These are phyloP conservation scores for Phoenix roebelenii DNA, from an alignment of 176 grass and related monocot genomes.

Conservation along the genomic window DNA sequence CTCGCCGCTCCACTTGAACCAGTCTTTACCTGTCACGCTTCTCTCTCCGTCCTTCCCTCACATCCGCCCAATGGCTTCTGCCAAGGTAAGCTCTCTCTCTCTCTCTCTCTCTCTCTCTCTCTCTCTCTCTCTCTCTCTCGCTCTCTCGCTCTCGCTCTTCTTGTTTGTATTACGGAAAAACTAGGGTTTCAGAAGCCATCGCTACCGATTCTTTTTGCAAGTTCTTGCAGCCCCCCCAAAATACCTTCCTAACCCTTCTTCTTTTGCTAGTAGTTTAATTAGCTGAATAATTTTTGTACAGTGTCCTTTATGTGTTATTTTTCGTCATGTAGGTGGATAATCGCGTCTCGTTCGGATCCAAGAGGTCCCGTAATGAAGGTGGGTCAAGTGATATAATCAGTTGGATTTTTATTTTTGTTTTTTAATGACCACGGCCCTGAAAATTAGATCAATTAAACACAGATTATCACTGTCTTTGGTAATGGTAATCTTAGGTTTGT, in stretches of 20 bases:
- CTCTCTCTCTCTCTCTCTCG: too few species aligned
- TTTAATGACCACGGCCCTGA: background rate
- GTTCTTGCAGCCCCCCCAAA: slow-evolving; percentile 1
- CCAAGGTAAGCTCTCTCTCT: slow-evolving; percentile 26
- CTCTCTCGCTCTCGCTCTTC: background rate
- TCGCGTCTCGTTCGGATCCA: slow-evolving; percentile 58
- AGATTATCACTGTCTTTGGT: too few species aligned
- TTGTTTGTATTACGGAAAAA: background rate
- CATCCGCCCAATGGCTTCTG: slow-evolving; percentile 37
- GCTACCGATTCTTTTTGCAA: background rate
- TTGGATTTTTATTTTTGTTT: background rate
- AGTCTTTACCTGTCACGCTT: too few species aligned
- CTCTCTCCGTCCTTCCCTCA: background rate
- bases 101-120: background rate
- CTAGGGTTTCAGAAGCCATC: slow-evolving; percentile 9
- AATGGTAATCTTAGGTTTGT: too few species aligned
- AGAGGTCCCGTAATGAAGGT: slow-evolving; percentile 89
- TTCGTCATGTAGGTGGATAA: slow-evolving; percentile 54
- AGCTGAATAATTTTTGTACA: too few species aligned
- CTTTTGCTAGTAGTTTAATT: slow-evolving; percentile 13
- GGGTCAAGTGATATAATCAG: slow-evolving; percentile 11
- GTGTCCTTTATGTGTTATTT: slow-evolving; percentile 3
- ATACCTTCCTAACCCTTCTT: slow-evolving; percentile 1
- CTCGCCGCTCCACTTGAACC: too few species aligned
- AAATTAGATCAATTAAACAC: too few species aligned